phyloP scores from a whole-genome alignment of 306 rosid species.

The Fragaria nilgerrensis region DNA sequence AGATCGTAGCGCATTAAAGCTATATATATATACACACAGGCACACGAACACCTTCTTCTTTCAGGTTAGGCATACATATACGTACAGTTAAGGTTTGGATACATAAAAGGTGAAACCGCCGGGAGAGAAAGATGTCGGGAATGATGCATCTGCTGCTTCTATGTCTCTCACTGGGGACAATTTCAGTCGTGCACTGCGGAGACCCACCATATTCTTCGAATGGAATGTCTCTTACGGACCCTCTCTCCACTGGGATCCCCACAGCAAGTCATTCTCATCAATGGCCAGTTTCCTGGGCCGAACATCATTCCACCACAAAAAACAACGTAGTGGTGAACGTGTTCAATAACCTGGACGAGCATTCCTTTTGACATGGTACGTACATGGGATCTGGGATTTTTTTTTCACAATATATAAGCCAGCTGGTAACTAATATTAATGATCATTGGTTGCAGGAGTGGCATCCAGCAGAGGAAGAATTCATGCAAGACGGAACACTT shows the following conservation, averaged over 20 bases:
- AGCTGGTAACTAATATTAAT: not conserved
- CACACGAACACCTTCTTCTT: not conserved
- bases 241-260: conserved; percentile 75
- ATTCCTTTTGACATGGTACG: conserved; percentile 61
- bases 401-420: not conserved
- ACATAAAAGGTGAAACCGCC: not conserved
- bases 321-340: conserved; percentile 65
- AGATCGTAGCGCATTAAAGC: not conserved
- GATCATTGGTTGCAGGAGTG: conserved; percentile 32
- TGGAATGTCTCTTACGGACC: conserved; percentile 84
- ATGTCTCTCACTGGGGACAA: conserved; percentile 35
- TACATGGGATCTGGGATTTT: too few relatives aligned
- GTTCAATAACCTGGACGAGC: conserved; percentile 78
- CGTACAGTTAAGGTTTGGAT: not conserved
- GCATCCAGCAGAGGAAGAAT: conserved; percentile 64
- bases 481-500: conserved; percentile 65
- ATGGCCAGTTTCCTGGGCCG: conserved; percentile 77
- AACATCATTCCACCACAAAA: conserved; percentile 71
- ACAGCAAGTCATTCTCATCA: conserved; percentile 85
- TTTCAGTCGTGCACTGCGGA: conserved; percentile 34
- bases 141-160: conserved; percentile 24
- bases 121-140: conserved; percentile 5
- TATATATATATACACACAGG: not conserved
- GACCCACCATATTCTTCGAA: conserved; percentile 67
- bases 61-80: not conserved